Evolutionary conservation across 179 eudicot species (phyloP).

Genomic region (Silene noctiflora): DNA sequence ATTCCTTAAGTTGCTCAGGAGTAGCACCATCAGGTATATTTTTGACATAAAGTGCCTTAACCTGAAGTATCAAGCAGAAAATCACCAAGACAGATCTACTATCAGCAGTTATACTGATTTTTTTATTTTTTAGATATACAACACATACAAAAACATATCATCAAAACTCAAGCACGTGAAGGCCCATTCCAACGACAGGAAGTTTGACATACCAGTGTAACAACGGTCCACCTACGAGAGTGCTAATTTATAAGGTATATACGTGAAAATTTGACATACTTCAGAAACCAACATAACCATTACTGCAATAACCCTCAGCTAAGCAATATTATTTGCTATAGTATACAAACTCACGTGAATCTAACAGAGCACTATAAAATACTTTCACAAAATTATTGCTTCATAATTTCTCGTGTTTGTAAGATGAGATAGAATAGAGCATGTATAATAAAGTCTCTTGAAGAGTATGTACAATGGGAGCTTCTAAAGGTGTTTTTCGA

Average conservation of each 20-base stretch:
- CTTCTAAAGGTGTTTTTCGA: no score
- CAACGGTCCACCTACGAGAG: neutral
- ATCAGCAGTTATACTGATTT: neutral
- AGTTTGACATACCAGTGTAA: neutral
- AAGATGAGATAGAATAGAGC: neutral
- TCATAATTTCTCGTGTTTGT: neutral
- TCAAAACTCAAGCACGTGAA: neutral
- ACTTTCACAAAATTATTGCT: neutral
- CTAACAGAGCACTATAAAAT: neutral
- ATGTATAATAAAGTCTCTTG: no score
- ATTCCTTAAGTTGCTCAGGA: conserved; percentile 77
- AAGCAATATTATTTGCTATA: neutral
- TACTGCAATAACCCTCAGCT: neutral
- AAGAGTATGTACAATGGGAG: no score
- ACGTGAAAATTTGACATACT: no score
- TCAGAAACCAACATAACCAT: no score
- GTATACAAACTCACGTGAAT: no score
- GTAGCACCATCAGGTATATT: conserved; percentile 86
- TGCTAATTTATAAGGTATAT: neutral
- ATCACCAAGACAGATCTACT: neutral
- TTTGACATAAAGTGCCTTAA: conserved; percentile 95
- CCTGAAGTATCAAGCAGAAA: conserved; percentile 43
- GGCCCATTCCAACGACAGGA: neutral
- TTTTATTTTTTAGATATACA: neutral
- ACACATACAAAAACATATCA: neutral